Percentiles rank a stretch among this genome's conserved stretches.
Evolutionary conservation across 768 basidiomycete genomes (phyloP).

Genomic region (Boletellus ananas): DNA sequence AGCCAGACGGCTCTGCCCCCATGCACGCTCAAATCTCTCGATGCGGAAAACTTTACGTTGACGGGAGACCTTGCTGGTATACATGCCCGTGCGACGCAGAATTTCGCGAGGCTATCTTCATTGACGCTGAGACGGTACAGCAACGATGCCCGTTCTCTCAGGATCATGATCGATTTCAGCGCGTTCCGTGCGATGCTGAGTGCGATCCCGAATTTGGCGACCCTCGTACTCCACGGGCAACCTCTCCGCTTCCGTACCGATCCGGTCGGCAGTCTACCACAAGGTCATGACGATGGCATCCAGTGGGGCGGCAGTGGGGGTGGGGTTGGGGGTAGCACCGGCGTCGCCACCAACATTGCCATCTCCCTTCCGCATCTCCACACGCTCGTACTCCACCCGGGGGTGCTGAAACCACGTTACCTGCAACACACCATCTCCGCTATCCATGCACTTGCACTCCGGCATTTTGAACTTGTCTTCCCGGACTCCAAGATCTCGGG

Average conservation of each 20-base stretch:
- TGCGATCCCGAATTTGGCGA: constrained; percentile 22
- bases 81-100: constrained; percentile 11
- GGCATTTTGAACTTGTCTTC: constrained; percentile 32
- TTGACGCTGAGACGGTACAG: constrained; percentile 27
- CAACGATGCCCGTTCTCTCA: constrained; percentile 25
- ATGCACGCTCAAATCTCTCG: constrained; percentile 24
- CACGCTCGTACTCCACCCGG: constrained; percentile 29
- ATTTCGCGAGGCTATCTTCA: constrained; percentile 21
- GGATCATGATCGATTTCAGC: constrained; percentile 28
- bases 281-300: not conserved
- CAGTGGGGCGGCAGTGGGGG: not conserved
- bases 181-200: constrained; percentile 24
- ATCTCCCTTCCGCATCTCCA: constrained; percentile 27
- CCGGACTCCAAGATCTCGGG: constrained; percentile 29
- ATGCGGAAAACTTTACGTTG: constrained; percentile 27
- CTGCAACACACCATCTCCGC: constrained; percentile 29
- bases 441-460: constrained; percentile 26
- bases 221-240: constrained; percentile 27
- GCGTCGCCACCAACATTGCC: not conserved
- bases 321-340: not conserved
- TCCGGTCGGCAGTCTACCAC: constrained; percentile 4
- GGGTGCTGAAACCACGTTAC: constrained; percentile 30
- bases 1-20: not conserved
- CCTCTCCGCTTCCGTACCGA: constrained; percentile 25
- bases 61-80: constrained; percentile 18